phyloP scores from a whole-genome alignment of 2,329 filamentous ascomycete genomes.

The Volutella citrinella region DNA sequence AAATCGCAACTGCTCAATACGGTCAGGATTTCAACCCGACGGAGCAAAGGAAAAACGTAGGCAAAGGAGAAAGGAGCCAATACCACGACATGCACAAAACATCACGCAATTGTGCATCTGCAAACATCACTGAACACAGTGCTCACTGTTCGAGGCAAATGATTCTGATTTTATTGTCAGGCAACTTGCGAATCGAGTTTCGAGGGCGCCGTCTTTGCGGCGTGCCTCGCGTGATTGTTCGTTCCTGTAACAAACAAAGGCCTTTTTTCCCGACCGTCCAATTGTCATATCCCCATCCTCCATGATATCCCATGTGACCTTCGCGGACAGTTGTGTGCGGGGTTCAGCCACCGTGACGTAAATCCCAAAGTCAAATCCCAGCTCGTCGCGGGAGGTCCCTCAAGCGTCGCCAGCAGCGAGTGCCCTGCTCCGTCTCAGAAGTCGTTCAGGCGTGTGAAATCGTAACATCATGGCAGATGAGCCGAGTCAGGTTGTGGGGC shows the following conservation, averaged over 20 bases:
- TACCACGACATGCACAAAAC: too few relatives aligned
- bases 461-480: constrained; percentile 41
- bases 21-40: too few relatives aligned
- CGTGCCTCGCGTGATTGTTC: constrained; percentile 23
- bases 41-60: too few relatives aligned
- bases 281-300: constrained; percentile 28
- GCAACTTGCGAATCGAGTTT: constrained; percentile 19
- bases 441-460: constrained; percentile 30
- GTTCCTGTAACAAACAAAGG: constrained; percentile 30
- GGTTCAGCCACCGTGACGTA: constrained; percentile 26
- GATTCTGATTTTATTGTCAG: constrained; percentile 27
- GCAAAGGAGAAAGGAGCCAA: too few relatives aligned
- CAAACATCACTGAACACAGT: constrained; percentile 4
- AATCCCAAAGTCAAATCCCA: constrained; percentile 26
- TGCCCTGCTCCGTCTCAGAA: constrained; percentile 23
- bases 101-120: too few relatives aligned
- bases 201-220: constrained; percentile 24
- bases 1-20: too few relatives aligned
- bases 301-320: constrained; percentile 30
- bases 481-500: constrained; percentile 55
- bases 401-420: constrained; percentile 16
- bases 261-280: constrained; percentile 29
- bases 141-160: constrained; percentile 12
- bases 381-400: constrained; percentile 18
- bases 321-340: constrained; percentile 27